Evolutionary conservation across 1,139 yeast species (phyloP), one percentile per base, ranked within the genome.

Genomic region (Maudiozyma humilis): DNA sequence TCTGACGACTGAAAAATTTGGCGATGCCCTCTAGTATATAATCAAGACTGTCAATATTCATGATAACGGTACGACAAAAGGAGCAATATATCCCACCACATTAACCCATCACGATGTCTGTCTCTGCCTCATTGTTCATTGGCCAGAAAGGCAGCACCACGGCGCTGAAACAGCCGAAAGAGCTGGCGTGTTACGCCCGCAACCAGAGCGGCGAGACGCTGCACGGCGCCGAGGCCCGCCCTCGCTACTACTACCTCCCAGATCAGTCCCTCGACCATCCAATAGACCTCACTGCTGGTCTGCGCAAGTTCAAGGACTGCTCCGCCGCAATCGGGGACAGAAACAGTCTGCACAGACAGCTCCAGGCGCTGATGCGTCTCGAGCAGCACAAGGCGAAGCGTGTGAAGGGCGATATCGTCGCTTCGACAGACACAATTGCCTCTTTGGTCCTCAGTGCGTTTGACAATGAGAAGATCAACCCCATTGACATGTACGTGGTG

Each of bases 391-490:
- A 62, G n/a, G 64, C 66, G 17, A 70, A 70, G 1, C 78, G 73
- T 50, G 59, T 75, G 2, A 73, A 72, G 27, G 78, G 76, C 2
- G 87, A 87, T 55, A 72, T 91, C 32, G 69, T 91, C 36, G 79
- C 96, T 0, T 86, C 86, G 73, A 71, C 97, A 52, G 96, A 96
- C 1, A 66, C 86, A 36, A 76, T 89, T 78, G 73, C 56, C 34
- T 57, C 55, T 38, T 43, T 59, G 29, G 54, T 59, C 14, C 47
- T 56, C 5, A 38, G 56, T 1, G 59, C 64, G 8, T 59, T 61
- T 46, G 64, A 60, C 41, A 53, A 49, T 42, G 44, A 59, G 3
- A 51, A 54, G 14, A 54, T 49, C 23, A 59, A 83, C 45, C 73
- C 75, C n/a, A 64, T 88, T 15, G 78, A 77, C 49, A 66, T 84